These are phyloP conservation scores for Teratosphaeriaceae sp. DNA, from an alignment of 2,329 filamentous ascomycete genomes.

Conservation along the genomic window DNA sequence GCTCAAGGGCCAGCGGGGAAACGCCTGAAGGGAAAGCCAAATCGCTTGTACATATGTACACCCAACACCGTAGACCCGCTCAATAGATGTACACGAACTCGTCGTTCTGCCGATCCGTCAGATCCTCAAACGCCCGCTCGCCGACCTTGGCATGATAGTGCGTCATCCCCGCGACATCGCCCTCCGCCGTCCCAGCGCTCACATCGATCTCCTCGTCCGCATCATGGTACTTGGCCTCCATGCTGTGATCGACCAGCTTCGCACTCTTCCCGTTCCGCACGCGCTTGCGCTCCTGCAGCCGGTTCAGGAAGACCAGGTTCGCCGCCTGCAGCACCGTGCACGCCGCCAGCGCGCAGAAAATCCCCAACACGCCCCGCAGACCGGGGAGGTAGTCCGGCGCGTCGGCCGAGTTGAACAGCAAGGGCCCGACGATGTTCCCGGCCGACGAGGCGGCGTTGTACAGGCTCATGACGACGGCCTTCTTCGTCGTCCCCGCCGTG, in stretches of 20 bases:
- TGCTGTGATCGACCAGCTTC: slow-evolving; percentile 53
- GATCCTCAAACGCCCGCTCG: slow-evolving; percentile 50
- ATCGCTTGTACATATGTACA: too few species aligned
- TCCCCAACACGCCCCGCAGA: slow-evolving; percentile 48
- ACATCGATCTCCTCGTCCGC: slow-evolving; percentile 15
- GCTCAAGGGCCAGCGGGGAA: background rate
- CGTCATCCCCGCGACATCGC: slow-evolving; percentile 18
- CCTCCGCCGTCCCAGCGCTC: slow-evolving; percentile 3
- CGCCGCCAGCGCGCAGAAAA: slow-evolving; percentile 48
- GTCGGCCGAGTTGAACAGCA: slow-evolving; percentile 54
- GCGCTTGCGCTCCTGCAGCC: slow-evolving; percentile 47
- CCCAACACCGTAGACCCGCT: too few species aligned
- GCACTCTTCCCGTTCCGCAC: slow-evolving; percentile 56
- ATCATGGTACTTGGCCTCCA: slow-evolving; percentile 48
- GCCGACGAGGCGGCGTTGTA: slow-evolving; percentile 55
- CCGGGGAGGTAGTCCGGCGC: slow-evolving; percentile 54
- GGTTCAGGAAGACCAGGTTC: slow-evolving; percentile 53
- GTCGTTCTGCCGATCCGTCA: slow-evolving; percentile 58
- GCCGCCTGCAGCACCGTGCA: slow-evolving; percentile 49
- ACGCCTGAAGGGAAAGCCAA: background rate
- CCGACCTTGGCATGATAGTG: slow-evolving; percentile 32
- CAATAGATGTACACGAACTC: slow-evolving; percentile 33
- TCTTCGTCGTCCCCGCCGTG: slow-evolving; percentile 62
- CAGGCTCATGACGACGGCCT: slow-evolving; percentile 56
- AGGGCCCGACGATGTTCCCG: slow-evolving; percentile 61